phyloP scores from a whole-genome alignment of 78 protist genomes.

The Cavenderia fasciculata region DNA sequence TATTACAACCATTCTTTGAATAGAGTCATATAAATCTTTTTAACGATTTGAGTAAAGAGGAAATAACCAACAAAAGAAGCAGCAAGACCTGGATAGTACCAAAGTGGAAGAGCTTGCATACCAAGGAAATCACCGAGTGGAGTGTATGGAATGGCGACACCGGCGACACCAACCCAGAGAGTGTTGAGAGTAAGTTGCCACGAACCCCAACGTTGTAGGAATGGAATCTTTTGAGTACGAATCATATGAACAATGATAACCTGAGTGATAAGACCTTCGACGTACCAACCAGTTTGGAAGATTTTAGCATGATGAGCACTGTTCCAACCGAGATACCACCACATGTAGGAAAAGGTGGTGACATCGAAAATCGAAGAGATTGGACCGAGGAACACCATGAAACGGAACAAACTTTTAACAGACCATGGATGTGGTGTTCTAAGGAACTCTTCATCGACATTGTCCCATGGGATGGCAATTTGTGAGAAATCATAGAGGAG shows the following conservation, averaged over 20 bases:
- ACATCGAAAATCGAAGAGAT: slow-evolving; percentile 69
- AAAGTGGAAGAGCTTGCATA: neutral
- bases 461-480: slow-evolving; percentile 75
- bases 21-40: slow-evolving; percentile 16
- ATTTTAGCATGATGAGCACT: neutral
- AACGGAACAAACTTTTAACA: slow-evolving; percentile 20
- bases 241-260: slow-evolving; percentile 77
- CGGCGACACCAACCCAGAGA: slow-evolving; percentile 27
- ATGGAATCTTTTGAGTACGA: slow-evolving; percentile 68
- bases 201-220: slow-evolving; percentile 77
- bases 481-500: slow-evolving; percentile 70
- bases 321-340: slow-evolving; percentile 76
- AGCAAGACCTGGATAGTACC: slow-evolving; percentile 74
- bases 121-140: slow-evolving; percentile 6
- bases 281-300: slow-evolving; percentile 79
- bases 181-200: slow-evolving; percentile 55
- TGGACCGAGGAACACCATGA: slow-evolving; percentile 73
- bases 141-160: slow-evolving; percentile 62
- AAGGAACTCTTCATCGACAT: slow-evolving; percentile 70
- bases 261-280: slow-evolving; percentile 73
- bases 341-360: slow-evolving; percentile 66
- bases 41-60: slow-evolving; percentile 58
- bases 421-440: slow-evolving; percentile 73
- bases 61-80: slow-evolving; percentile 55
- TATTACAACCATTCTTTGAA: slow-evolving; percentile 74